Base-by-base conservation (phyloP, 805 yeast genomes). In the Saccharomyces cerevisiae region DNA sequence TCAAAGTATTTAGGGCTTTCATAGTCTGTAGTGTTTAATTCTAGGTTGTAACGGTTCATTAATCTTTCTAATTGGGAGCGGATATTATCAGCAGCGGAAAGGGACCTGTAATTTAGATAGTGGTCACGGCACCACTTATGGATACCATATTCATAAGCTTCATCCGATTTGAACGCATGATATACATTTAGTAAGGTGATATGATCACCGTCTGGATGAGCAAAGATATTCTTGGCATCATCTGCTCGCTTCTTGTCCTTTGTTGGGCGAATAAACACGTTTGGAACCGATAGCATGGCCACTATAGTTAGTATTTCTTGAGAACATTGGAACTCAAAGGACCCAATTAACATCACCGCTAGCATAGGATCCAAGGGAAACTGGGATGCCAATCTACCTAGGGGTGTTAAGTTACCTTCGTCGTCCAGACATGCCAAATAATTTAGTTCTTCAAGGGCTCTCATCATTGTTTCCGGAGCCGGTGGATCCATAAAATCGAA, bases 401-500 rank as follows among this genome's bases (percentile, higher is more conserved):
- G 75, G 0, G 94, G 80, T 0, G 98, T 94, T 61, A 92, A 74
- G 53, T 86, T 85, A 57, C 98, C 99, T 49, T 89, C 92, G 68
- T 94, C 97, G 61, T 89, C 88, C 52, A 92, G 78, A 74, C 97
- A 94, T 24, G 86, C 84, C 57, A 92, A 76, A 68, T 89, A 94
- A 68, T 94, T 91, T 65, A 92, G 78, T 70, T 92, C 99, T 71
- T 92, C 99, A 58, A 92, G 76, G 0, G 98, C 98, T 69, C 99
- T 80, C 99, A 94, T 94, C 99, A 92, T 94, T 6, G 99, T 94
- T 72, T 92, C 99, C 9, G 99, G 99, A 2, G 98, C 98, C 13
- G 99, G 99, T 6, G 99, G 98, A 68, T 92, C 99, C 96, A 92
- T 92, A 68, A 94, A 92, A 70, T 94, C 99, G 67, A 92, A 92